Conservation (phyloP, 345 rosid genomes). For the Eucalyptus pauciflora region DNA sequence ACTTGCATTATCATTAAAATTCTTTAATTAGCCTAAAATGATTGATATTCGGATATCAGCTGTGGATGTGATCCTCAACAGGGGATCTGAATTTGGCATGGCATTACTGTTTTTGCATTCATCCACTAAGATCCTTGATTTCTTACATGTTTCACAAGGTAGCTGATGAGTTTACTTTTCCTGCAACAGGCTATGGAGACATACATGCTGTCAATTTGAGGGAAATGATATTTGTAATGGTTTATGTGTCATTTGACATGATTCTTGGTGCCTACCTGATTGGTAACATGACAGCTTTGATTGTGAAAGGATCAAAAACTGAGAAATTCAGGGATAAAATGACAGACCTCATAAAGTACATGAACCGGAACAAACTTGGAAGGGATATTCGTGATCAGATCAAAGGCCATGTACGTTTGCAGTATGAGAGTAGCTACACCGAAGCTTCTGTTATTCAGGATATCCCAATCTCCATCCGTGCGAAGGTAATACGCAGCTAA, state of each 20-base stretch:
- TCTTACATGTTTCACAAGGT: not conserved
- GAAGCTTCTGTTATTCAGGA: constrained; percentile 78
- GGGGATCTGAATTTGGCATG: not conserved
- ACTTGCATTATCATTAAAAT: not conserved
- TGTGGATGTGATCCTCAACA: not conserved
- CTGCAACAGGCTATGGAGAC: constrained; percentile 82
- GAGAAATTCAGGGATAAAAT: constrained; percentile 91
- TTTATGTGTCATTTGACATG: constrained; percentile 92
- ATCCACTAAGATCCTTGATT: not conserved
- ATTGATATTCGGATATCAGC: not conserved
- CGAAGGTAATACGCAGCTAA: constrained; percentile 42
- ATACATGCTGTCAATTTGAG: constrained; percentile 91
- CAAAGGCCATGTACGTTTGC: constrained; percentile 68
- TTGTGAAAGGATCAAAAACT: constrained; percentile 96
- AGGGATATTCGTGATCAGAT: constrained; percentile 63
- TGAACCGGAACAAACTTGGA: constrained; percentile 78
- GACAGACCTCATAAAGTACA: constrained; percentile 73
- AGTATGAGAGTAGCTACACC: constrained; percentile 75
- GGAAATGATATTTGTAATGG: constrained; percentile 96
- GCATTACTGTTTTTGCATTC: not conserved
- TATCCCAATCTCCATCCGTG: constrained; percentile 80
- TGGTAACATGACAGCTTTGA: constrained; percentile 97
- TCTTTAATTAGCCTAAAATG: not conserved
- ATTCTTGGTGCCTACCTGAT: constrained; percentile 91
- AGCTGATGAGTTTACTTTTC: not conserved